Evolutionary conservation across 441 rosid genomes (phyloP), one percentile per base, ranked within the genome.

Genomic region (Populus hybrid): DNA sequence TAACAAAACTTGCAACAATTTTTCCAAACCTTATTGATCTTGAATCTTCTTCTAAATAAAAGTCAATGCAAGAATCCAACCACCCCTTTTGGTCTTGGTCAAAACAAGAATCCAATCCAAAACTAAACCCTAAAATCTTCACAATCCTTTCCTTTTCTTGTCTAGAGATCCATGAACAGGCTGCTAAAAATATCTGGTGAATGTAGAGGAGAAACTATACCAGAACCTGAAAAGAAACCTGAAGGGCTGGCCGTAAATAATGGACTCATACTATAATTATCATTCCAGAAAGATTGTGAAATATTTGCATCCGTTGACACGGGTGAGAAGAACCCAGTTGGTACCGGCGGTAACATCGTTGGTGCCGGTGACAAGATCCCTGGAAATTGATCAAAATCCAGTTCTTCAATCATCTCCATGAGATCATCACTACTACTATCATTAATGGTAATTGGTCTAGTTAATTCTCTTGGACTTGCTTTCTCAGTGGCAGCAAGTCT

Each of bases 351-450:
- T 68, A 90, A 67, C 83, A 82, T 80, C 23, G 79, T 85, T 64
- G 98, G 94, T 14, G 89, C 85, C 5, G 96, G 98, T 19, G 95
- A 91, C 76, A 93, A 81, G 42, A 93, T 88, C 61, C 97, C 94
- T 30, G 93, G 96, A n/a, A 76, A 67, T 70, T 82, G 83, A 50
- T 84, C 82, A 66, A 86, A n/a, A 71, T 89, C 88, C 14, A 86
- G 61, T 11, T 72, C 85, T 16, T 75, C 86, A 5, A 79, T 65
- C 18, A 79, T 69, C 10, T 68, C 74, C 79, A 78, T 36, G 16
- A 80, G 74, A 67, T 78, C 67, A 38, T 28, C 65, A 23, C 6
- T 71, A 10, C 73, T 6, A 40, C 59, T 9, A 1, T 9, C 57
- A 3, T 30, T 67, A 53, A 38, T 32, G 42, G 65, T 10, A 72